These are phyloP conservation scores for Parastagonospora nodorum DNA, from an alignment of 2,329 filamentous ascomycete genomes.

Conservation along the genomic window DNA sequence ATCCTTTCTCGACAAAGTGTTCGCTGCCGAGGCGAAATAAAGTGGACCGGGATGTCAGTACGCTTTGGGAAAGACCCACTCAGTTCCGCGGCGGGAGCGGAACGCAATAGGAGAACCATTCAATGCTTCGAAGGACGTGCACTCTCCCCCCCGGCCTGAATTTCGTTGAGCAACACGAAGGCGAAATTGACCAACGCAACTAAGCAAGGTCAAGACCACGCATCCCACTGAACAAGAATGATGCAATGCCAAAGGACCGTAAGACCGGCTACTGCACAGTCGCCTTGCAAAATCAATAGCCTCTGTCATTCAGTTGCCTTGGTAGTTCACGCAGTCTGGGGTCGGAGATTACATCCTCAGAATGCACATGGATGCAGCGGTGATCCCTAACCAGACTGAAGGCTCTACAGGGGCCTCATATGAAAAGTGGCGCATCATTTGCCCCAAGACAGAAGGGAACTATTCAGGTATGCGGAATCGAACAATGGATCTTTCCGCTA, in stretches of 20 bases:
- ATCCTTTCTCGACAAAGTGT: not conserved
- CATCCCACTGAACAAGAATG: too few relatives aligned
- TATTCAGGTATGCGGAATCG: not conserved
- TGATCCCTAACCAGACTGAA: not conserved
- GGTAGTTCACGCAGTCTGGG: not conserved
- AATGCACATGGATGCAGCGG: not conserved
- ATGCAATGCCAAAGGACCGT: too few relatives aligned
- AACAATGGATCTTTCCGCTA: not conserved
- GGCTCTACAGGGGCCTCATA: not conserved
- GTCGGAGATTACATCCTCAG: conserved; percentile 12
- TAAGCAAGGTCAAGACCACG: not conserved
- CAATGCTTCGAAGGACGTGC: conserved; percentile 14
- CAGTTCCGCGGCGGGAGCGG: conserved; percentile 10
- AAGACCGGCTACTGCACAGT: too few relatives aligned
- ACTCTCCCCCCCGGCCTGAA: conserved; percentile 3
- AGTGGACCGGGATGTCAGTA: not conserved
- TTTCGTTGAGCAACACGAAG: conserved; percentile 6
- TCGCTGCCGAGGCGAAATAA: not conserved
- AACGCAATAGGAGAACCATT: conserved; percentile 15
- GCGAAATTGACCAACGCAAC: not conserved
- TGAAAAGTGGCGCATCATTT: conserved; percentile 2
- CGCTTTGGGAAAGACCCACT: not conserved
- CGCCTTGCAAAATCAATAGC: not conserved
- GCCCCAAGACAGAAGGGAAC: not conserved
- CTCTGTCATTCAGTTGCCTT: not conserved